Conservation (phyloP, 129 eudicot genomes). For the Deinandra increscens region DNA sequence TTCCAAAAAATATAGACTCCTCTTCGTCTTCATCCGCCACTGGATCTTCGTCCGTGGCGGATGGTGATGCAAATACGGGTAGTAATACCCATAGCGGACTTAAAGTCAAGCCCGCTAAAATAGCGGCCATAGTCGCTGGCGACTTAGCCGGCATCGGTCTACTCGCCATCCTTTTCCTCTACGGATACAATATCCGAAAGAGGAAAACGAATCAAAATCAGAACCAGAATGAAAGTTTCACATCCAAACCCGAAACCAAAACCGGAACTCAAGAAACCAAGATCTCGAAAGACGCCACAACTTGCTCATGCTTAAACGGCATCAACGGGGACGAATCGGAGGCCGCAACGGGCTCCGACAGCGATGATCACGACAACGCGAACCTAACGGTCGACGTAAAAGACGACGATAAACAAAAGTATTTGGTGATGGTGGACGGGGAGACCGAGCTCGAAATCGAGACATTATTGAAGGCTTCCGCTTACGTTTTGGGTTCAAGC, state of each 20-base stretch:
- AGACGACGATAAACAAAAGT: slow-evolving; percentile 28
- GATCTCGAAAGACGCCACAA: slow-evolving; percentile 19
- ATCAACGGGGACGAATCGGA: slow-evolving; percentile 54
- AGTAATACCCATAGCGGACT: slow-evolving; percentile 24
- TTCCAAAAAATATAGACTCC: slow-evolving; percentile 55
- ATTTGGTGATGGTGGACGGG: slow-evolving; percentile 81
- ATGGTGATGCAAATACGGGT: neutral
- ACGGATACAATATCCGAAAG: slow-evolving; percentile 49
- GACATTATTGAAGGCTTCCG: slow-evolving; percentile 81
- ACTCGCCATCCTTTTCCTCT: slow-evolving; percentile 51
- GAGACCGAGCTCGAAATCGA: slow-evolving; percentile 81
- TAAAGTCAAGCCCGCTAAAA: slow-evolving; percentile 51
- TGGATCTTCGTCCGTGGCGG: slow-evolving; percentile 11
- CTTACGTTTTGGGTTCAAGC: slow-evolving; percentile 82
- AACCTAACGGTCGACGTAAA: slow-evolving; percentile 4
- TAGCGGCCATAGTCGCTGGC: slow-evolving; percentile 68
- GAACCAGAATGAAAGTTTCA: no score
- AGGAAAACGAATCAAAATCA: slow-evolving; percentile 26
- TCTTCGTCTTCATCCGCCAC: slow-evolving; percentile 32
- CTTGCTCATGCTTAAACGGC: slow-evolving; percentile 51
- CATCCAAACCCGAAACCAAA: no score
- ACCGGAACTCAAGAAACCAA: slow-evolving; percentile 21
- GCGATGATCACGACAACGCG: slow-evolving; percentile 32
- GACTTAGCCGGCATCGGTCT: slow-evolving; percentile 74
- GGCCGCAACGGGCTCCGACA: slow-evolving; percentile 50